Evolutionary conservation across 2,329 filamentous ascomycete species (phyloP), one percentile per base, ranked within the genome.

Genomic region (Didymella glomerata): DNA sequence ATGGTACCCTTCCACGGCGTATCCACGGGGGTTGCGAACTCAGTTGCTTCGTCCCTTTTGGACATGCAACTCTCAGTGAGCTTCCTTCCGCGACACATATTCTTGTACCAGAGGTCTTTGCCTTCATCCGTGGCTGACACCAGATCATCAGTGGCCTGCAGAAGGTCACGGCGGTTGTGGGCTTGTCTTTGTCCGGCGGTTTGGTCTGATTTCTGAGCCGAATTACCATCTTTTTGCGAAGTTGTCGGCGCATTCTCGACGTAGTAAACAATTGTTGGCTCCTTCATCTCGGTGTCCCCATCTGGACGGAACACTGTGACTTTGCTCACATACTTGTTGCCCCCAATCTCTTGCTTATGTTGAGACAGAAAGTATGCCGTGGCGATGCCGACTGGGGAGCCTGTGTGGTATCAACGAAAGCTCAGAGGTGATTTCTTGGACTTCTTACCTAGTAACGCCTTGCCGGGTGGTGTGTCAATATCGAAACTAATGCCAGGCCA

Each of bases 321-420:
- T 34, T 42, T 44, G 10, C 38, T 25, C 3, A 64, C 44, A 8
- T 54, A 57, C 28, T 54, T 64, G 13, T 60, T 50, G 4, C 11
- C 22, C 4, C 62, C 62, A 8, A 64, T 38, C 30, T 64, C 55
- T 13, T n/a, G 13, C 28, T 64, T 64, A 27, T 64, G 62, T 27
- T 64, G 62, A 1, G 48, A 52, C 6, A 64, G 42, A 25, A 64
- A 54, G 18, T 54, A 62, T 2, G 20, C 44, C 16, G 36, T 34
- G 16, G 48, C 38, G 5, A 55, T 40, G 8, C 45, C 32, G 20
- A 50, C 25, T 22, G 32, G 32, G 18, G 20, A 38, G 38, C 56
- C 45, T 53, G 30, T 16, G 8, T 7, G 11, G 4, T 6, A 20
- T 52, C 20, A 45, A 28, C 2, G 16, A 16, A 9, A n/a, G 13